Conservation (phyloP, 2,329 filamentous ascomycete species). For the Dothideomycetes sp. region DNA sequence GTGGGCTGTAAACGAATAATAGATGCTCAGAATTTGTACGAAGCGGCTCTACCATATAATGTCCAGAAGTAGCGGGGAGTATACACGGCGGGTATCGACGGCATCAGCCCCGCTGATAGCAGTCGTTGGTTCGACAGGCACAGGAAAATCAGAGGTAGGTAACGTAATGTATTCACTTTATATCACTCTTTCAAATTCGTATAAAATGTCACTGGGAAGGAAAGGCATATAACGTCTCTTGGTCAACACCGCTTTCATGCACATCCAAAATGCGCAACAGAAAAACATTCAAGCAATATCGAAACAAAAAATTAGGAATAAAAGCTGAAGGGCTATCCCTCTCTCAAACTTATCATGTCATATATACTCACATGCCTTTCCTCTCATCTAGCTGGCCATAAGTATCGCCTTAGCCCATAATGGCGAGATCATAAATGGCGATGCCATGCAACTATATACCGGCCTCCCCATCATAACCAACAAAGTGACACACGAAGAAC, state of each 20-base stretch:
- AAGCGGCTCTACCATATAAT: no score
- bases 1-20: not conserved
- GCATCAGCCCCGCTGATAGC: conserved; percentile 63
- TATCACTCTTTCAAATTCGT: not conserved
- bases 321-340: no score
- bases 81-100: no score
- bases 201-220: not conserved
- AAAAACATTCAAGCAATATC: not conserved
- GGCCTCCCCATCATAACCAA: conserved; percentile 93
- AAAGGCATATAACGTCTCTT: no score
- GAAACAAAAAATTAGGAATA: not conserved
- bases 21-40: not conserved
- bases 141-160: conserved; percentile 79
- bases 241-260: no score
- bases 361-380: not conserved
- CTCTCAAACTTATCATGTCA: no score
- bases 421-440: conserved; percentile 92
- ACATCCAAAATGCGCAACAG: no score
- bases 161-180: not conserved
- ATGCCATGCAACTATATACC: conserved; percentile 95
- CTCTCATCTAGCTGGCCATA: conserved; percentile 60
- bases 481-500: conserved; percentile 68
- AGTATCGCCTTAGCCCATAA: conserved; percentile 73
- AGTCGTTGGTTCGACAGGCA: conserved; percentile 82
- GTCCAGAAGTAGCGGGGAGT: no score